phyloP scores from a whole-genome alignment of 805 yeast genomes.

The Yueomyces sp. region DNA sequence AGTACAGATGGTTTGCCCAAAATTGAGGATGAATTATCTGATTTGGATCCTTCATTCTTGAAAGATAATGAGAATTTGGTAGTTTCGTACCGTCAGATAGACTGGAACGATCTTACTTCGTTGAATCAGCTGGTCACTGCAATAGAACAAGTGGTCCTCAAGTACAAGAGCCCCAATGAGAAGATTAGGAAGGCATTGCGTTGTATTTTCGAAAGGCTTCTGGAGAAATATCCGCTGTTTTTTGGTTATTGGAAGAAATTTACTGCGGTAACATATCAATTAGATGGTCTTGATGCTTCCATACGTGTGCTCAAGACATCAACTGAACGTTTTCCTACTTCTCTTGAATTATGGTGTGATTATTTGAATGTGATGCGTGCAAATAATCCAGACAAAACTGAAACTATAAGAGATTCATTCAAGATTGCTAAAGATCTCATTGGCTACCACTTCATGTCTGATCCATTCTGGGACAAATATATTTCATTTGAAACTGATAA shows the following conservation, averaged over 20 bases:
- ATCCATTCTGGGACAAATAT: slow-evolving; percentile 71
- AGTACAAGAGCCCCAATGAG: slow-evolving; percentile 23
- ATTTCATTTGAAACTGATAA: slow-evolving; percentile 44
- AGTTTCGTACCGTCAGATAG: slow-evolving; percentile 9
- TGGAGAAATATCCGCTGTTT: slow-evolving; percentile 45
- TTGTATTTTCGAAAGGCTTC: slow-evolving; percentile 28
- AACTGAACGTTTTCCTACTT: slow-evolving; percentile 38
- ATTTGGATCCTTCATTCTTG: slow-evolving; percentile 16
- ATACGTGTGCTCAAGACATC: slow-evolving; percentile 31
- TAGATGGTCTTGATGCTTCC: slow-evolving; percentile 41
- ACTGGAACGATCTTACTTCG: slow-evolving; percentile 24
- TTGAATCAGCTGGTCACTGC: slow-evolving; percentile 29
- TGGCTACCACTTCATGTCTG: slow-evolving; percentile 67
- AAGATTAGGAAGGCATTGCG: slow-evolving; percentile 19
- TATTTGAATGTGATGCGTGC: slow-evolving; percentile 41
- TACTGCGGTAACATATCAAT: slow-evolving; percentile 39
- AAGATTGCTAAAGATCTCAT: slow-evolving; percentile 34
- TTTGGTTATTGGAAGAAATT: slow-evolving; percentile 54
- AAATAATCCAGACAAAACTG: slow-evolving; percentile 23
- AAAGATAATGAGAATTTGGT: slow-evolving; percentile 17
- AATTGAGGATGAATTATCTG: slow-evolving; percentile 4
- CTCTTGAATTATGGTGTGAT: slow-evolving; percentile 59
- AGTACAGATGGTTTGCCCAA: not conserved
- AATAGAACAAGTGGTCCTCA: slow-evolving; percentile 22
- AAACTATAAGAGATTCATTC: slow-evolving; percentile 30